These are phyloP conservation scores for Ambrosiella xylebori DNA, from an alignment of 2,329 filamentous ascomycete species.

Conservation along the genomic window DNA sequence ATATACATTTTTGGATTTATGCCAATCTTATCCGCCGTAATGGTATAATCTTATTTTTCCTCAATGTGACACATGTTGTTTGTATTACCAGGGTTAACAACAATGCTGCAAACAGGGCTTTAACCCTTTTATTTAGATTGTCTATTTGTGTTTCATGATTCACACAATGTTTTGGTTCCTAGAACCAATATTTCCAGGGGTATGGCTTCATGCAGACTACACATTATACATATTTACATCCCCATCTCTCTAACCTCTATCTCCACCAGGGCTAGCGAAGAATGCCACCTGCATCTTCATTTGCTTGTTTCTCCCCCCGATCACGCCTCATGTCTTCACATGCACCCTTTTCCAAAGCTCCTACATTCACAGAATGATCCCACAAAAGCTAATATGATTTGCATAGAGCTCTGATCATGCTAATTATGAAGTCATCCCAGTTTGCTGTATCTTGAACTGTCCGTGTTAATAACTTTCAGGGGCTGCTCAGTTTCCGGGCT, in stretches of 20 bases:
- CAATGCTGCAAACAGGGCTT: background rate
- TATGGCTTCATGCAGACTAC: background rate
- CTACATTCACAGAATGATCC: too few species aligned
- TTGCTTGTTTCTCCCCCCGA: background rate
- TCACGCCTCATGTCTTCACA: too few species aligned
- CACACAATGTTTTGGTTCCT: background rate
- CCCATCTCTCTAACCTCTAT: background rate
- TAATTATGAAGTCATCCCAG: too few species aligned
- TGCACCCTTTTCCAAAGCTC: too few species aligned
- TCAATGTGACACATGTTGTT: too few species aligned
- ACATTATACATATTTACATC: background rate
- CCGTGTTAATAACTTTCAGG: too few species aligned
- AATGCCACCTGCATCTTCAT: background rate
- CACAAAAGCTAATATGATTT: too few species aligned
- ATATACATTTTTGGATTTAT: background rate
- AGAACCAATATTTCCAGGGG: background rate
- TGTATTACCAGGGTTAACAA: background rate
- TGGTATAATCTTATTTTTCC: too few species aligned
- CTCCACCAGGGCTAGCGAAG: background rate
- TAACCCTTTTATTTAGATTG: background rate
- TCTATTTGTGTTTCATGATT: background rate
- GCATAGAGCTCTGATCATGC: too few species aligned
- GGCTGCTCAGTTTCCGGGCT: too few species aligned
- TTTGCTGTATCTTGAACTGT: too few species aligned
- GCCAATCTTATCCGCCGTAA: background rate